Evolutionary conservation across 192 early-diverging fungal species (phyloP), one percentile per base, ranked within the genome.

Genomic region (Mortierella alpina): DNA sequence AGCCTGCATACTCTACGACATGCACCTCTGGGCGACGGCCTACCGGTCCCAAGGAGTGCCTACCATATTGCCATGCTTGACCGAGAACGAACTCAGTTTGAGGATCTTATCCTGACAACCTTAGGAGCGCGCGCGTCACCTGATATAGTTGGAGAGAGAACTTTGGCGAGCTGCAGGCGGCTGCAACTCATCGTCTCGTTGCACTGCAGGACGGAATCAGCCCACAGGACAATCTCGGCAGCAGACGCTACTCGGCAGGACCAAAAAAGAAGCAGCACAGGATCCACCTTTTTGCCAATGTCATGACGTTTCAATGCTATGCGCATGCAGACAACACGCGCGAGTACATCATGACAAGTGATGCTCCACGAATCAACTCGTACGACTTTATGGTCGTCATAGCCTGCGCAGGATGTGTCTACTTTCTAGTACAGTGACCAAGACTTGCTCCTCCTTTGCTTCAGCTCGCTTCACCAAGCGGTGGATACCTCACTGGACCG

Each of bases 291-390:
- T 17, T 15, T 18, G 13, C 46, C 47, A 50, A 75, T 55, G 66
- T 68, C 59, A 80, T 80, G 77, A 68, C 77, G 70, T 85, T 85
- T 40, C 64, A 57, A 60, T 85, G 81, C 59, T 77, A 85, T 60
- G 53, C 68, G 46, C 78, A 84, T 56, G 85, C 82, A 5, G 85
- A 86, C 70, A 86, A 84, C 72, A 83, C 85, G 13, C 68, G 85
- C 60, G 82, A 84, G 56, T 86, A 86, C 74, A 82, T 81, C 64
- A 81, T 86, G 68, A 71, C 70, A 8, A 68, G 77, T 54, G 82
- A 86, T 69, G 77, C 77, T 11, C 59, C 61, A 40, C 69, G 77
- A 15, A 72, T 80, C 70, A 80, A 72, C 66, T 80, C 65, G 8
- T 68, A 80, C 50, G 77, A 80, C 63, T 80, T 72, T 59, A 51